phyloP scores from a whole-genome alignment of 495 filamentous ascomycete species.

The Xylaria nigripes region DNA sequence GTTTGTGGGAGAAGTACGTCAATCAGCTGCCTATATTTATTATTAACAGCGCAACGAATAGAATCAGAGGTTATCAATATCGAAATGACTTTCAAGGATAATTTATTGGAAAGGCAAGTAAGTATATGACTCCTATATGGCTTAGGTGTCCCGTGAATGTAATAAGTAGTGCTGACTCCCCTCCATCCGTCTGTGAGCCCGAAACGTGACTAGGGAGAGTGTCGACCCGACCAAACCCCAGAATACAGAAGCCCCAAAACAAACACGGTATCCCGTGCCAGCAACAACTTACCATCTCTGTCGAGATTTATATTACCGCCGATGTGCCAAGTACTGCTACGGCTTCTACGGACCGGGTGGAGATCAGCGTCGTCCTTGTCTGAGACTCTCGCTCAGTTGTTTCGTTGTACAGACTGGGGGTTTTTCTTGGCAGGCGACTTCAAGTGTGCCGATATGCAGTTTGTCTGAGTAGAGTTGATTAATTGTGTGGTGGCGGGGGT shows the following conservation, averaged over 20 bases:
- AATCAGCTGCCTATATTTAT: neutral
- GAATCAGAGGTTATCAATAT: neutral
- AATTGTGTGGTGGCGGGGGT: too few relatives aligned
- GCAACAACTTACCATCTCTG: neutral
- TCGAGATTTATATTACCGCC: slow-evolving; percentile 12
- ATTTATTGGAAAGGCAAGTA: neutral
- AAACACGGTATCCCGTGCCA: neutral
- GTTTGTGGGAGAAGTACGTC: neutral
- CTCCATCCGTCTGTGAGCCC: too few relatives aligned
- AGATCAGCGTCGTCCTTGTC: neutral
- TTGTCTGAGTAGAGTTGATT: too few relatives aligned
- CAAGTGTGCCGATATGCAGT: too few relatives aligned
- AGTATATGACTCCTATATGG: neutral
- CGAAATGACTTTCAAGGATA: neutral
- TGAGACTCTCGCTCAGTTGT: slow-evolving; percentile 2
- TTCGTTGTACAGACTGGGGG: neutral
- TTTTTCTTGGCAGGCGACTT: too few relatives aligned
- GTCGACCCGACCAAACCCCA: neutral
- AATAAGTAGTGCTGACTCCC: too few relatives aligned
- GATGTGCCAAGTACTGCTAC: slow-evolving; percentile 9
- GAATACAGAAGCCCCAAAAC: neutral
- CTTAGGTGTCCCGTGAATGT: too few relatives aligned
- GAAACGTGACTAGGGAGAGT: neutral
- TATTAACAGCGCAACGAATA: neutral
- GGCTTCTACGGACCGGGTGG: slow-evolving; percentile 13